phyloP scores from a whole-genome alignment of 805 yeast genomes.

The Kodamaea laetipori region DNA sequence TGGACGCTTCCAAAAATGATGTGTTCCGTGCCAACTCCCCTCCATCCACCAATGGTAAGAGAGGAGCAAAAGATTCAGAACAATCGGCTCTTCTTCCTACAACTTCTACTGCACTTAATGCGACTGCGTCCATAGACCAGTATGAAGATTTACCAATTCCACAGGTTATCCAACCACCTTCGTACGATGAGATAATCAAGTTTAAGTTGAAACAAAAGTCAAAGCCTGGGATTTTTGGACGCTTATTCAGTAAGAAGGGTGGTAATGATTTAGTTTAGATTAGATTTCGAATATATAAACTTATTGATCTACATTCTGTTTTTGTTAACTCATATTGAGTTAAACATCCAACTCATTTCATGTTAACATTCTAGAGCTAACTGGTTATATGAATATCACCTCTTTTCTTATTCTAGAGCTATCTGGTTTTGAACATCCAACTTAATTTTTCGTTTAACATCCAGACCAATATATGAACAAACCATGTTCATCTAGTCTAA shows the following conservation, averaged over 20 bases:
- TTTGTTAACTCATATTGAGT: no score
- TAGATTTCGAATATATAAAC: background rate
- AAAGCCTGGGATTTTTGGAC: background rate
- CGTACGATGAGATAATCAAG: slow-evolving; percentile 28
- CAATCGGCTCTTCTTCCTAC: background rate
- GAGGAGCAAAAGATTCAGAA: slow-evolving; percentile 7
- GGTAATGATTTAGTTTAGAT: no score
- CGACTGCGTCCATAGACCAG: slow-evolving; percentile 28
- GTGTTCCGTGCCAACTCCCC: slow-evolving; percentile 6
- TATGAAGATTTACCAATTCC: slow-evolving; percentile 33
- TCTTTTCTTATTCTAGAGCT: no score
- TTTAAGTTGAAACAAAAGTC: slow-evolving; percentile 20
- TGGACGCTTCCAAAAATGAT: slow-evolving; percentile 10
- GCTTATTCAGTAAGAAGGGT: background rate
- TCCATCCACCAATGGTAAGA: slow-evolving; percentile 1
- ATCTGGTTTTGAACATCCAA: no score
- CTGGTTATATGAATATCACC: no score
- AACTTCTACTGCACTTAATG: slow-evolving; percentile 14
- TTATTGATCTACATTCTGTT: no score
- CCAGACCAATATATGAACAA: no score
- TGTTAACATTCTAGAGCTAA: no score
- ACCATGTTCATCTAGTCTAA: no score
- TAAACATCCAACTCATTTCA: no score
- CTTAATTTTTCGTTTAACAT: no score
- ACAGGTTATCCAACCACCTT: slow-evolving; percentile 40